Base-by-base conservation (phyloP, 129 eudicot species). In the Escallonia rubra region DNA sequence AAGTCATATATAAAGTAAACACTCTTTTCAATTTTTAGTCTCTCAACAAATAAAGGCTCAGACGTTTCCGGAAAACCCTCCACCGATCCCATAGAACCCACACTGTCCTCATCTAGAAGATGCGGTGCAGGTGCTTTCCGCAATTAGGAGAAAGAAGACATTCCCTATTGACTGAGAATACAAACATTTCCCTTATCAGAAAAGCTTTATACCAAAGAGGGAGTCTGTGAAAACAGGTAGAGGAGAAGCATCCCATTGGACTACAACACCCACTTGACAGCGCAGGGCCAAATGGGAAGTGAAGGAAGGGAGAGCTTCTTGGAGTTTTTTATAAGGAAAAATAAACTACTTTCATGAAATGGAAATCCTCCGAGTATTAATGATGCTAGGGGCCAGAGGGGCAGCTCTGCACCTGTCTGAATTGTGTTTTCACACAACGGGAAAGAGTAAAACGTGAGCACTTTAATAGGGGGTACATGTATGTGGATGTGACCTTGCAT, bases 181-280 rank as follows among this genome's bases (percentile, higher is more conserved):
- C 61, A 71, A 62, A 43, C 40, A 39, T 12, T 49, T 11, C 64
- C 39, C 47, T 23, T 48, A 14, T 66, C 60, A 10, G 2, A 42
- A 47, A 38, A n/a, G 46, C 44, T 11, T 41, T 69, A 10, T 57
- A 65, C 57, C 13, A 58, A 57, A 57, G 44, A 46, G 72, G 67
- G 48, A 63, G 15, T 6, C 38, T 34, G 13, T 3, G 50, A 16
- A 11, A 40, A 59, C 45, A n/a, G 48, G 43, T 7, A 70, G 74
- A 13, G 65, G 40, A 70, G 74, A 42, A 61, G 48, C 67, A 60
- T 7, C 14, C 51, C 52, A 60, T 70, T 70, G 66, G 59, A 70
- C 66, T 44, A 43, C 46, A 66, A 50, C 11, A 66, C 59, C n/a
- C 70, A 38, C 7, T 51, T 66, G 60, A 52, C 60, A 66, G 70